Conservation (phyloP, 208 protist species). For the Acanthamoeba healyi region DNA sequence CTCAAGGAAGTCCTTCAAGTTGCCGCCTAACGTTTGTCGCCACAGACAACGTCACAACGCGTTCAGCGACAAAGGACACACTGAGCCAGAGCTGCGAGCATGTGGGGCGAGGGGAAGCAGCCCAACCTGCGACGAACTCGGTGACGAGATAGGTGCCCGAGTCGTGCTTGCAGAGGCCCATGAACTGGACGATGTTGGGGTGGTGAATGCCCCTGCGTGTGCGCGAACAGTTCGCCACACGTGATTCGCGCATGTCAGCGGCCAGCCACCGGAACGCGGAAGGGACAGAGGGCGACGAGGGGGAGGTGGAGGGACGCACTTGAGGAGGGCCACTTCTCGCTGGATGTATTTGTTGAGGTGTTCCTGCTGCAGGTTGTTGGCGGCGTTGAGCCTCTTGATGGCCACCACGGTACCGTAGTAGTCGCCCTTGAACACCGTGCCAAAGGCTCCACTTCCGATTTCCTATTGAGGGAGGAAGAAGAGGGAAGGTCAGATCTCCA, state of each 20-base stretch:
- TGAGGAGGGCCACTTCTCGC: conserved; percentile 53
- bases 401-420: conserved; percentile 50
- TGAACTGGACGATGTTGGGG: conserved; percentile 83
- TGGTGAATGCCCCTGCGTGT: conserved; percentile 75
- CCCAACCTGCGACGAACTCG: conserved; percentile 70
- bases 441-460: conserved; percentile 26
- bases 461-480: no score
- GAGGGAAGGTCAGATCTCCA: no score
- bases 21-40: no score
- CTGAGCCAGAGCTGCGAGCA: no score
- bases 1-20: conserved; percentile 42
- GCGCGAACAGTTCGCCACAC: no score
- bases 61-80: no score
- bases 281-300: not conserved
- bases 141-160: conserved; percentile 81
- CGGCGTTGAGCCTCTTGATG: conserved; percentile 60
- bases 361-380: conserved; percentile 43
- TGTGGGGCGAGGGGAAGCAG: not conserved
- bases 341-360: conserved; percentile 62
- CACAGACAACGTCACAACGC: no score
- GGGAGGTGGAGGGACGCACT: not conserved
- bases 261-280: not conserved
- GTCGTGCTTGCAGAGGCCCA: conserved; percentile 78
- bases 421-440: conserved; percentile 46
- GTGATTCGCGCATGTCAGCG: not conserved